A percentile compares a stretch with the other conserved stretches of the same genome.
These are phyloP conservation scores for Anisodus tanguticus DNA, from an alignment of 257 asterid genomes.

Conservation along the genomic window DNA sequence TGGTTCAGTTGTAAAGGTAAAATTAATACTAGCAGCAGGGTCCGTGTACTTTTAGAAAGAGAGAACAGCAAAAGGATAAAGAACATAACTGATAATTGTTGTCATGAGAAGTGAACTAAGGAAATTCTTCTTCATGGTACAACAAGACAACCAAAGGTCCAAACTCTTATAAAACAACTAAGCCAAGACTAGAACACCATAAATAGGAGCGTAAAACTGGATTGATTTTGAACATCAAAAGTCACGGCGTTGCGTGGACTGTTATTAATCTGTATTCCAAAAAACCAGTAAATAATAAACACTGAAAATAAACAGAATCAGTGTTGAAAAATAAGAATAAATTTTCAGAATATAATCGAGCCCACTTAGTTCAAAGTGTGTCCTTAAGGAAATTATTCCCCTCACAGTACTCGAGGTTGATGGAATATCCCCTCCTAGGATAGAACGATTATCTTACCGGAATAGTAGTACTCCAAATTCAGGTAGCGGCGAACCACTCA, in stretches of 20 bases:
- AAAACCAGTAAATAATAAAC: no score
- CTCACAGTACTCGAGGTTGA: no score
- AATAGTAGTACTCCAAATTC: no score
- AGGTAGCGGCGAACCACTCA: no score
- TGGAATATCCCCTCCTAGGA: no score
- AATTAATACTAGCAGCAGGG: not conserved
- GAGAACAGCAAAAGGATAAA: not conserved
- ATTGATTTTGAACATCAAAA: constrained; percentile 13
- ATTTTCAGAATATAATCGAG: no score
- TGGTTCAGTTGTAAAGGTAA: not conserved
- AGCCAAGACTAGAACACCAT: not conserved
- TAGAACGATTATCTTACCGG: no score
- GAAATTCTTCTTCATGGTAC: constrained; percentile 2
- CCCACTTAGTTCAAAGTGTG: no score
- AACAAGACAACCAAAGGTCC: constrained; percentile 22
- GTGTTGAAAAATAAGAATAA: no score
- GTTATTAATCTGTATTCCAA: no score
- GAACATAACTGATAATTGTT: constrained; percentile 23
- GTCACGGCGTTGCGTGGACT: not conserved
- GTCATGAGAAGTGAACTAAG: not conserved
- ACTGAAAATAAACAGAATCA: no score
- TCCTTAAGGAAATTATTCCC: no score
- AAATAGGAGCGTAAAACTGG: not conserved
- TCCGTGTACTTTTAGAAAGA: constrained; percentile 2
- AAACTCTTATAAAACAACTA: not conserved